Conservation (phyloP, 164 flowering plant genomes). For the Stephania yunnanensis region DNA sequence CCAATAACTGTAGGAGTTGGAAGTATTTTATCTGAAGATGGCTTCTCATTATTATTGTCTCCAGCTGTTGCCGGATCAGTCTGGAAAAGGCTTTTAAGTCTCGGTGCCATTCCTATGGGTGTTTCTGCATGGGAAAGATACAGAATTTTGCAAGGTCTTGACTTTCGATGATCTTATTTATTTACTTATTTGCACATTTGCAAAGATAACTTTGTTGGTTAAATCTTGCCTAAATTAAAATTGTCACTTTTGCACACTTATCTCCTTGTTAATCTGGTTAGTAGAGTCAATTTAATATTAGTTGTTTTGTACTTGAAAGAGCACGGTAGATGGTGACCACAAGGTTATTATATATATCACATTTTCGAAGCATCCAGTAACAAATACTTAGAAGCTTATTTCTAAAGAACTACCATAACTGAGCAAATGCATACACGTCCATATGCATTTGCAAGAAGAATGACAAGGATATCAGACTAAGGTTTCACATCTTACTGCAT, state of each 20-base stretch:
- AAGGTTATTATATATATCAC: too few relatives aligned
- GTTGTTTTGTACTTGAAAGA: not conserved
- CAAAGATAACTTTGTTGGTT: not conserved
- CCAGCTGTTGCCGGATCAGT: constrained; percentile 65
- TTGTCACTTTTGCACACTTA: not conserved
- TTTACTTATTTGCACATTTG: not conserved
- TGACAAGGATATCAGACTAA: not conserved
- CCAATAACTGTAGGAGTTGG: constrained; percentile 91
- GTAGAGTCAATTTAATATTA: not conserved
- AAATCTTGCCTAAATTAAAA: constrained; percentile 1
- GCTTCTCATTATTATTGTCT: constrained; percentile 64
- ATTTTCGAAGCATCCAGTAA: too few relatives aligned
- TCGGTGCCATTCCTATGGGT: constrained; percentile 76
- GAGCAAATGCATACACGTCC: too few relatives aligned
- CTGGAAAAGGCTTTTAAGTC: constrained; percentile 61
- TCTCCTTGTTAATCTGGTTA: not conserved
- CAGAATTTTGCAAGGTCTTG: constrained; percentile 64
- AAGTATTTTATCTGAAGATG: constrained; percentile 58
- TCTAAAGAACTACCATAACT: too few relatives aligned
- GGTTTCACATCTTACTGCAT: not conserved
- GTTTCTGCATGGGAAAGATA: constrained; percentile 73
- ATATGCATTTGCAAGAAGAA: too few relatives aligned
- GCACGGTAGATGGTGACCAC: too few relatives aligned
- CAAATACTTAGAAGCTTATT: too few relatives aligned
- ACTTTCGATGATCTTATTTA: not conserved